These are phyloP conservation scores for Basidiobolus heterosporus DNA, from an alignment of 371 early-diverging fungal species.

Conservation along the genomic window DNA sequence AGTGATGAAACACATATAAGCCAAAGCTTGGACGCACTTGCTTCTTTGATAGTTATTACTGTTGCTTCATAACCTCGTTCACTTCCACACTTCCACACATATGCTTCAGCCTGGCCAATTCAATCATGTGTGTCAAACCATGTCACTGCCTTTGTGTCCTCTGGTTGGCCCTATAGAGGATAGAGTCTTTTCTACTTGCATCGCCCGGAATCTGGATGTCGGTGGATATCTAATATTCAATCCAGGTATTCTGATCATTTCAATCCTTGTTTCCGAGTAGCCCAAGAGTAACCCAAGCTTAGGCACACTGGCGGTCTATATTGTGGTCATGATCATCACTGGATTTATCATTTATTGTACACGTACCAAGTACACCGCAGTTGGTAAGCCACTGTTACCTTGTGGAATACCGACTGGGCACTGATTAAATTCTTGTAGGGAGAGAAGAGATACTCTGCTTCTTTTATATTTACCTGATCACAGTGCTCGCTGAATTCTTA, in stretches of 20 bases:
- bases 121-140: conserved; percentile 55
- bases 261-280: background rate
- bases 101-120: conserved; percentile 51
- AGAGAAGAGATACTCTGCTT: conserved; percentile 93
- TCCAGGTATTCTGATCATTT: conserved; percentile 28
- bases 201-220: conserved; percentile 69
- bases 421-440: conserved; percentile 21
- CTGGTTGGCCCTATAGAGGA: conserved; percentile 34
- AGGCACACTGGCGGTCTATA: conserved; percentile 73
- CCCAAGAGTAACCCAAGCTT: background rate
- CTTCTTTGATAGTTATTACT: background rate
- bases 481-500: conserved; percentile 68
- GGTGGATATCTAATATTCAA: conserved; percentile 60
- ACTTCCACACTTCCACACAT: background rate
- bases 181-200: conserved; percentile 56
- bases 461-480: conserved; percentile 80
- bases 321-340: conserved; percentile 84
- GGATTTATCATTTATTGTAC: conserved; percentile 91
- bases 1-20: too few relatives aligned
- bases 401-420: conserved; percentile 3
- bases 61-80: too few relatives aligned
- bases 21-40: background rate
- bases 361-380: conserved; percentile 89
- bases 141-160: conserved; percentile 66
- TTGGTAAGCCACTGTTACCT: conserved; percentile 50